Evolutionary conservation across 805 yeast species (phyloP).

Genomic region (Yamadazyma akitaensis): DNA sequence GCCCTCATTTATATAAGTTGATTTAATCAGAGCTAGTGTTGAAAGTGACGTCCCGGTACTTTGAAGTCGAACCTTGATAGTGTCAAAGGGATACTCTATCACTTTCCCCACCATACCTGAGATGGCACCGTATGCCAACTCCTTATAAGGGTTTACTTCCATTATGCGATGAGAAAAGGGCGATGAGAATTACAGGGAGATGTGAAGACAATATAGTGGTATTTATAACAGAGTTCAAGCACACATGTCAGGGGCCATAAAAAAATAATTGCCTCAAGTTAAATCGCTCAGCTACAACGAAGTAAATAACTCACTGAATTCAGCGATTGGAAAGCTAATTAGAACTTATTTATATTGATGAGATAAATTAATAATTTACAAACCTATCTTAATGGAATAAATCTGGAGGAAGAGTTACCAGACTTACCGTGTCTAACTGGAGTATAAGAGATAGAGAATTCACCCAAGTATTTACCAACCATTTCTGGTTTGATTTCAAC

Average conservation of each 20-base stretch:
- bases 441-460: slow-evolving; percentile 98
- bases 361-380: slow-evolving; percentile 9
- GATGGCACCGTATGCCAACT: slow-evolving; percentile 47
- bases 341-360: slow-evolving; percentile 5
- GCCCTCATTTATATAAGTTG: slow-evolving; percentile 70
- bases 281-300: background rate
- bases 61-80: slow-evolving; percentile 83
- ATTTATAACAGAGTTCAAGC: too few relatives aligned
- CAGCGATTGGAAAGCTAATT: background rate
- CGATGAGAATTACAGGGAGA: background rate
- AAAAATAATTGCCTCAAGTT: background rate
- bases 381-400: slow-evolving; percentile 59
- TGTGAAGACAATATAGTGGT: too few relatives aligned
- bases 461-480: slow-evolving; percentile 99
- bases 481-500: slow-evolving; percentile 99
- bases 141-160: slow-evolving; percentile 25
- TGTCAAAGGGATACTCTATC: slow-evolving; percentile 90
- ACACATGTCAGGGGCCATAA: background rate
- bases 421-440: slow-evolving; percentile 99
- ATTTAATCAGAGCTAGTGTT: slow-evolving; percentile 61
- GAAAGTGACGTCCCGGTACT: slow-evolving; percentile 47
- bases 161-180: slow-evolving; percentile 1
- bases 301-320: background rate
- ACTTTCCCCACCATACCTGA: slow-evolving; percentile 84
- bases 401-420: slow-evolving; percentile 77